A percentile compares a stretch with the other conserved stretches of the same genome.
phyloP scores from a whole-genome alignment of 768 basidiomycete species.

The button mushroom (Agaricus bisporus) region DNA sequence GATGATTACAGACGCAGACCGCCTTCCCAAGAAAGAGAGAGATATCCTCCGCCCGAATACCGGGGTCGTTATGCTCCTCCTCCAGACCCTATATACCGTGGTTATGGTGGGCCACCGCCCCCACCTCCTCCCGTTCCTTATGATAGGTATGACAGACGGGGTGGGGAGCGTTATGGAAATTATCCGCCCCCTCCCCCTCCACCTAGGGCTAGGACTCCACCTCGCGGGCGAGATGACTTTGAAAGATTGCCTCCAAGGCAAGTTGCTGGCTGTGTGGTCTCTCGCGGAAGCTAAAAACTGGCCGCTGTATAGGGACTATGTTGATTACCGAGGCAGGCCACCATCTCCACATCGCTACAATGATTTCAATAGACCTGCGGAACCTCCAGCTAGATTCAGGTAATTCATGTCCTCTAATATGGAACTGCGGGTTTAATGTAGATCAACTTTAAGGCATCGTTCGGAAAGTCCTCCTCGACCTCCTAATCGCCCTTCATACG shows the following conservation, averaged over 20 bases:
- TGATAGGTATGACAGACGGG: conserved; percentile 59
- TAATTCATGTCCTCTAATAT: conserved; percentile 13
- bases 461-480: conserved; percentile 58
- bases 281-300: conserved; percentile 6
- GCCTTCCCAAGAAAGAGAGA: conserved; percentile 38
- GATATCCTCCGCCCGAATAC: conserved; percentile 48
- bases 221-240: conserved; percentile 54
- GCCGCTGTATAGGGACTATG: conserved; percentile 43
- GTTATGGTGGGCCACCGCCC: conserved; percentile 42
- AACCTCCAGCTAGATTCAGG: conserved; percentile 43
- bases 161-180: conserved; percentile 38
- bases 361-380: conserved; percentile 48
- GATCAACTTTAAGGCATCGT: conserved; percentile 58
- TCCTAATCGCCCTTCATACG: conserved; percentile 31
- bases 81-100: conserved; percentile 48
- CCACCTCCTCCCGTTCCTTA: conserved; percentile 42
- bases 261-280: conserved; percentile 14
- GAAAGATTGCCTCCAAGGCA: conserved; percentile 57
- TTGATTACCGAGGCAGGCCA: conserved; percentile 51
- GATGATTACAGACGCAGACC: conserved; percentile 62
- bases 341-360: conserved; percentile 41
- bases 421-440: neutral
- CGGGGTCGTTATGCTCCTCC: conserved; percentile 53
- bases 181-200: conserved; percentile 30
- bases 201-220: conserved; percentile 48